A percentile compares a stretch with the other conserved stretches of the same genome.
These are phyloP conservation scores for Penicillium riverlandense DNA, from an alignment of 495 filamentous ascomycete genomes.

Conservation along the genomic window DNA sequence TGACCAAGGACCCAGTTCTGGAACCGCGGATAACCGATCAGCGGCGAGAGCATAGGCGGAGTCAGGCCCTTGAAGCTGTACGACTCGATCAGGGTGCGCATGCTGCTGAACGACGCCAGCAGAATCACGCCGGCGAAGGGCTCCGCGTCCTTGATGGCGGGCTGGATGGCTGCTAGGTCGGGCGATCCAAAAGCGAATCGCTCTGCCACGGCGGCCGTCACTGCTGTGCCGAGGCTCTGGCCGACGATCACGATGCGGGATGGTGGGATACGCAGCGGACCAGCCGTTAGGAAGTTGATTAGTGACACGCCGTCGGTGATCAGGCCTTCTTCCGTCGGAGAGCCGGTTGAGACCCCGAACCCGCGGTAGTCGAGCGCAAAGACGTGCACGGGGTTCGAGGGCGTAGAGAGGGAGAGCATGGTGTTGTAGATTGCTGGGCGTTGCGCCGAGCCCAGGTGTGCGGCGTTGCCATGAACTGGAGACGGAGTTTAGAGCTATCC, in stretches of 20 bases:
- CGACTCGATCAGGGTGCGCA: slow-evolving; percentile 63
- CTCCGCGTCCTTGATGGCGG: slow-evolving; percentile 30
- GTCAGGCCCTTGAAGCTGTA: slow-evolving; percentile 69
- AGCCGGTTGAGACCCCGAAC: slow-evolving; percentile 73
- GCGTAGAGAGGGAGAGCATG: slow-evolving; percentile 36
- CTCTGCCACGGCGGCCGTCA: slow-evolving; percentile 64
- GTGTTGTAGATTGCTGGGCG: slow-evolving; percentile 36
- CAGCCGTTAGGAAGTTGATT: slow-evolving; percentile 49
- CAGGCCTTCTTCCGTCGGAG: slow-evolving; percentile 74
- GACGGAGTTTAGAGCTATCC: background rate
- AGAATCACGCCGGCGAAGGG: slow-evolving; percentile 69
- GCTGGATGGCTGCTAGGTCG: slow-evolving; percentile 24
- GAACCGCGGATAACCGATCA: slow-evolving; percentile 49
- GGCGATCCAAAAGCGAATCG: slow-evolving; percentile 49
- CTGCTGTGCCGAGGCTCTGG: slow-evolving; percentile 84
- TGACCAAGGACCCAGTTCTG: slow-evolving; percentile 37
- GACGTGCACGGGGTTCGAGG: slow-evolving; percentile 51
- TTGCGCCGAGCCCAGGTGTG: slow-evolving; percentile 37
- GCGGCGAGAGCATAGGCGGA: slow-evolving; percentile 74
- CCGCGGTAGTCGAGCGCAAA: slow-evolving; percentile 84
- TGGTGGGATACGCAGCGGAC: slow-evolving; percentile 47
- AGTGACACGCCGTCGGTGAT: slow-evolving; percentile 70
- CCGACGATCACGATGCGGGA: slow-evolving; percentile 74
- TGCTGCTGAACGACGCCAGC: slow-evolving; percentile 68
- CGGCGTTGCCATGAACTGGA: slow-evolving; percentile 43